A percentile compares a stretch with the other conserved stretches of the same genome.
Evolutionary conservation across 495 filamentous ascomycete species (phyloP).

Genomic region (Xylaria longipes): DNA sequence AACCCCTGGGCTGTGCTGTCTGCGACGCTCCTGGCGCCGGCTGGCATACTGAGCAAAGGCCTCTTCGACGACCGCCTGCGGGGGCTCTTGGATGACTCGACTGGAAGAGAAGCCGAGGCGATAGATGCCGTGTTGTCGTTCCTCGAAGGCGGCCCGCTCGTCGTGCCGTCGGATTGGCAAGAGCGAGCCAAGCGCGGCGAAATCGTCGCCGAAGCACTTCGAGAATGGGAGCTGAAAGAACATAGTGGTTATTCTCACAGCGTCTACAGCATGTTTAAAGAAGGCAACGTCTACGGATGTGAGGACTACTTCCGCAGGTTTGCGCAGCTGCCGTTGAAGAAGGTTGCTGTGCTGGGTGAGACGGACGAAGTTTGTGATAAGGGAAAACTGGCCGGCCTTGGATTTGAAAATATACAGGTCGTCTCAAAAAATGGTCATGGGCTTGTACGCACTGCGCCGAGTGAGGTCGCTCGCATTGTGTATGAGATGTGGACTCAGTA

Average conservation of each 20-base stretch:
- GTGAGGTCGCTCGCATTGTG: conserved; percentile 25
- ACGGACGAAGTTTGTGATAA: conserved; percentile 44
- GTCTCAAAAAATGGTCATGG: conserved; percentile 44
- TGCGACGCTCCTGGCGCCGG: conserved; percentile 36
- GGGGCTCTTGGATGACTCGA: not conserved
- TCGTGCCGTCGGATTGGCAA: conserved; percentile 51
- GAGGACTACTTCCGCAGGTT: conserved; percentile 46
- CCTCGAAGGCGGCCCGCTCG: conserved; percentile 46
- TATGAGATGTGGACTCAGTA: conserved; percentile 25
- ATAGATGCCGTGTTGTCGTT: conserved; percentile 43
- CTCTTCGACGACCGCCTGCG: not conserved
- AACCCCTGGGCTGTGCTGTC: conserved; percentile 30
- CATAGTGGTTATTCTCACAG: conserved; percentile 52
- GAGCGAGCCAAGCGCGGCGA: conserved; percentile 49
- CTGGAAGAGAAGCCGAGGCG: conserved; percentile 35
- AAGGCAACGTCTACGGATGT: conserved; percentile 49
- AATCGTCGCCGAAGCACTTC: conserved; percentile 53
- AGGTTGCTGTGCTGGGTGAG: conserved; percentile 49
- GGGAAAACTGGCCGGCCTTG: conserved; percentile 18
- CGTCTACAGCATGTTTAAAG: conserved; percentile 50
- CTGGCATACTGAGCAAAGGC: conserved; percentile 29
- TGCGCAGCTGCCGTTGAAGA: conserved; percentile 35
- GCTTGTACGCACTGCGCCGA: conserved; percentile 41
- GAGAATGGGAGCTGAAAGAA: conserved; percentile 51
- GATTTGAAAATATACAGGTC: conserved; percentile 11